Evolutionary conservation across 768 basidiomycete genomes (phyloP).

Genomic region (Termitomyces sp.): DNA sequence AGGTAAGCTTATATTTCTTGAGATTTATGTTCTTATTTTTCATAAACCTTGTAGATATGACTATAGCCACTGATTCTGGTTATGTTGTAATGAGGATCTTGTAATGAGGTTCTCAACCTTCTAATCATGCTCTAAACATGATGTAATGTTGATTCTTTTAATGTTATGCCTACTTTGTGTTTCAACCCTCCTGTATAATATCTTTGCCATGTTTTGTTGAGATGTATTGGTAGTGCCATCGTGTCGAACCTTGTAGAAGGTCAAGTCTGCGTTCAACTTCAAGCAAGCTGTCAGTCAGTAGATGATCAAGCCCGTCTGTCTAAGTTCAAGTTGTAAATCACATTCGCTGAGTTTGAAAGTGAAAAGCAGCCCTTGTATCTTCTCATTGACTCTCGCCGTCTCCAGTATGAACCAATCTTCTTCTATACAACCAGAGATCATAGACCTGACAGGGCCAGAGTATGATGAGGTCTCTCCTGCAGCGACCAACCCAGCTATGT

Average conservation of each 20-base stretch:
- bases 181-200: constrained; percentile 6
- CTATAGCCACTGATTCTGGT: constrained; percentile 29
- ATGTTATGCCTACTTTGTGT: not conserved
- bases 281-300: too few relatives aligned
- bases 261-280: too few relatives aligned
- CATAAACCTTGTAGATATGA: constrained; percentile 27
- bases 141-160: not conserved
- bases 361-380: not conserved
- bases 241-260: not conserved
- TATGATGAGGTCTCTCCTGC: not conserved
- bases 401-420: not conserved
- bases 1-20: constrained; percentile 44
- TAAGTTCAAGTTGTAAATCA: too few relatives aligned
- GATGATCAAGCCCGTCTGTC: too few relatives aligned
- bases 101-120: constrained; percentile 12
- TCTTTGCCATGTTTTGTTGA: not conserved
- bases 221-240: not conserved
- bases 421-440: constrained; percentile 19
- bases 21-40: not conserved
- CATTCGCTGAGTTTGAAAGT: constrained; percentile 11
- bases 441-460: constrained; percentile 24
- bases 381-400: not conserved
- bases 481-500: not conserved
- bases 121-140: not conserved
- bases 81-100: constrained; percentile 1